Evolutionary conservation across 2,329 filamentous ascomycete species (phyloP), one percentile per base, ranked within the genome.

Genomic region (Xylaria sp.): DNA sequence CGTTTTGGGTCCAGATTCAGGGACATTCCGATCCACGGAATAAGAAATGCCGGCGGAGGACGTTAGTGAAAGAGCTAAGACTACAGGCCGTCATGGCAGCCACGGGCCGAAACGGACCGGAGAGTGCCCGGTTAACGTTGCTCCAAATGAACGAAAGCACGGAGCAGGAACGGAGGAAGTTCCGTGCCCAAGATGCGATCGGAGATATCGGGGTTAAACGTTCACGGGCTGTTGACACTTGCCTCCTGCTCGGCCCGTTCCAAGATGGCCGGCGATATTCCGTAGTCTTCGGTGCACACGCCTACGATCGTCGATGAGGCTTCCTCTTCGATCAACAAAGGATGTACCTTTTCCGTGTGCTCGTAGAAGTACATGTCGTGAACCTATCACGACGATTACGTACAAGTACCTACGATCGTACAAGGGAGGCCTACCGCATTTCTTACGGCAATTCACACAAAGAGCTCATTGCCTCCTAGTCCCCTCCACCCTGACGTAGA

Each of bases 401-500:
- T 42, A 42, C 37, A 42, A 10, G 37, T 42, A 42, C 37, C 37
- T 42, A 3, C 23, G 37, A 9, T 42, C 37, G 4, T 39, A 39
- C 37, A 30, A 30, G 23, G 23, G 23, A 30, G 23, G 23, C 23
- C 23, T 30, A 30, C 23, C 23, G 23, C 23, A 30, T 30, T 30
- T 30, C 23, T 30, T 30, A 30, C 23, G 23, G 23, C 23, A 30
- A 30, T 42, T 42, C 37, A 42, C 13, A 46, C 42, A 6, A n/a
- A 46, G 2, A 6, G 11, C 13, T 6, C 13, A 16, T 46, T 46
- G 13, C 42, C 42, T 4, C 42, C 11, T n/a, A n/a, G 13, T 6
- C 42, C n/a, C 42, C 9, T 46, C 13, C 42, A 48, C 55, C 49
- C 13, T 61, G 59, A 61, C 53, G 59, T 61, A 63, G 44, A 35